Conservation (phyloP, 306 rosid species). For the Fragaria vesca region DNA sequence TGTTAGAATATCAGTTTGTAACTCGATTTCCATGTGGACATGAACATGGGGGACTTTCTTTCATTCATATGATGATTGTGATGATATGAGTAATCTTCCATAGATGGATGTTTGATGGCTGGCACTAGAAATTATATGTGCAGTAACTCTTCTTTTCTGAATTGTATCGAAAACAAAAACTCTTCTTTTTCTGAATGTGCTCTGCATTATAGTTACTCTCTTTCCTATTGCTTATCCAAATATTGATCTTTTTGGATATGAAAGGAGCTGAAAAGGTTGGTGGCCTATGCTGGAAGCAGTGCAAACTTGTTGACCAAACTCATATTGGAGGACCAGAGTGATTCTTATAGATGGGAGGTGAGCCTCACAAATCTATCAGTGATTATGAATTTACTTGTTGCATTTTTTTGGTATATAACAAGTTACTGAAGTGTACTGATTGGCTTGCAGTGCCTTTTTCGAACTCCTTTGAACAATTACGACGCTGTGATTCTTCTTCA, state of each 20-base stretch:
- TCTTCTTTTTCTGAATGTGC: conserved; percentile 3
- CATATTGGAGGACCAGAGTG: conserved; percentile 52
- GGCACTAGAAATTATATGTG: background rate
- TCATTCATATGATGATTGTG: background rate
- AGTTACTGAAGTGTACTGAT: conserved; percentile 4
- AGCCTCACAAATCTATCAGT: conserved; percentile 19
- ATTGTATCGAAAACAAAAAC: background rate
- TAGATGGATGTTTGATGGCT: background rate
- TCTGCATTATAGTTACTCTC: background rate
- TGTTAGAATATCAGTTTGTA: background rate
- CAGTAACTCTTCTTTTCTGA: conserved; percentile 7
- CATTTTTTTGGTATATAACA: background rate
- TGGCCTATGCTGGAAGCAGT: conserved; percentile 88
- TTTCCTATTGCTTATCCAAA: conserved; percentile 22
- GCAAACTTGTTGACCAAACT: conserved; percentile 70
- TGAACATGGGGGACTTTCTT: conserved; percentile 11
- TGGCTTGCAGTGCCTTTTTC: conserved; percentile 73
- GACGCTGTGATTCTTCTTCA: conserved; percentile 87
- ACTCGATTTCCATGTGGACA: background rate
- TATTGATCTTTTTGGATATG: conserved; percentile 13
- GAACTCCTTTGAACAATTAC: conserved; percentile 87
- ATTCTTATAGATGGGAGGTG: conserved; percentile 83
- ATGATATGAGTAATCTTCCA: background rate
- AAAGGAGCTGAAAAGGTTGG: conserved; percentile 83
- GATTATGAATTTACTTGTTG: background rate